Base-by-base conservation (phyloP, 345 rosid genomes). In the Brassica carinata region DNA sequence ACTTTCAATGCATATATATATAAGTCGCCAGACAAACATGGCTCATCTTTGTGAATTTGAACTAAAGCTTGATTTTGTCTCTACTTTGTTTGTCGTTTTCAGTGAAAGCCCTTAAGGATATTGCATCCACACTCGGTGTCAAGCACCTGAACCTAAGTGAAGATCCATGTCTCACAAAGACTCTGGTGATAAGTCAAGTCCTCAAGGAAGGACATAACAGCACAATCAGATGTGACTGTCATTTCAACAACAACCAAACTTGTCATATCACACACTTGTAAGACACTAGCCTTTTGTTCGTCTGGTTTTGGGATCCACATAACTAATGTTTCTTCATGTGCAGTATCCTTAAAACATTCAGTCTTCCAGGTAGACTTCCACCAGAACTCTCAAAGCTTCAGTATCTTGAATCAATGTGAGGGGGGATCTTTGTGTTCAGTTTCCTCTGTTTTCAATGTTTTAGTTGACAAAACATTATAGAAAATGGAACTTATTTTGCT, bases 281-380 rank as follows among this genome's bases (percentile, higher is more conserved):
- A 55, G 67, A 57, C 31, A 43, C 48, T 67, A 23, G 62, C 8
- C 8, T 5, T 45, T 9, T 5, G 5, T 63, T 31, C 18, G 27
- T 23, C 6, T 67, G 1, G 9, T 40, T 31, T 58, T 13, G 2
- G 15, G 18, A 7, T 79, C 57, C 4, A 51, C 23, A 43, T 67
- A 33, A n/a, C 45, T 18, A 43, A 27, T 57, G 55, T 64, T 70
- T 2, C 30, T 38, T 76, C 72, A 17, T 79, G 17, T 84, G 76
- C 75, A 90, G 93, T 40, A 36, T 9, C 48, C 82, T 94, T 36
- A 86, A 86, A 87, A 72, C 64, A 55, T 78, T 72, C 64, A 92
- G 76, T 71, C 97, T 94, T 75, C 84, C 92, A 0, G 98, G 98
- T 71, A 81, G 74, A 64, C 93, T 92, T 19, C 93, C 96, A 43